Evolutionary conservation across 1,284 basidiomycete genomes (phyloP).

Genomic region (Dichomitus squalens): DNA sequence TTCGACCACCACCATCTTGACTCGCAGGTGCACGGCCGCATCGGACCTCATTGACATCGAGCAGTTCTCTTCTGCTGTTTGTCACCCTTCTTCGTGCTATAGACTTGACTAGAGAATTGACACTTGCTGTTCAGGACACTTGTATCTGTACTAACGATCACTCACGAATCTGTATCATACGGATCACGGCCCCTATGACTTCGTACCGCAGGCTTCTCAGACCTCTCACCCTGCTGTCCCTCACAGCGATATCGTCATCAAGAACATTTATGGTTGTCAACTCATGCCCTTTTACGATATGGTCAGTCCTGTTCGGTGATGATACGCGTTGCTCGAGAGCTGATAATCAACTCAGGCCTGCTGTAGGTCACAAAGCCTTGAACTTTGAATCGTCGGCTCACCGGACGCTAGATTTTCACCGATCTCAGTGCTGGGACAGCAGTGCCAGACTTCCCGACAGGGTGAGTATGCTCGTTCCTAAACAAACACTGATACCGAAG

Average conservation of each 20-base stretch:
- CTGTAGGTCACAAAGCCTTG: slow-evolving; percentile 19
- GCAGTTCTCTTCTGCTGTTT: no score
- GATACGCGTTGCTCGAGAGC: background rate
- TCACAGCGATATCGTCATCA: background rate
- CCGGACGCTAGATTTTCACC: slow-evolving; percentile 31
- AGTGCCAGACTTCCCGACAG: slow-evolving; percentile 30
- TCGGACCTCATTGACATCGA: no score
- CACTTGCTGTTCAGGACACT: background rate
- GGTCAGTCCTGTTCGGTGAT: slow-evolving; percentile 27
- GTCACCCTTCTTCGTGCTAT: no score
- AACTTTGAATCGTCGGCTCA: background rate
- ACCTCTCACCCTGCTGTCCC: background rate
- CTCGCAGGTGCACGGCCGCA: no score
- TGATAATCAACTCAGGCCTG: slow-evolving; percentile 26
- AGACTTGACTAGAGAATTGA: no score
- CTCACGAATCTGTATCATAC: no score
- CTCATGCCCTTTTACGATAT: slow-evolving; percentile 38
- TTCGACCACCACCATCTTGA: no score
- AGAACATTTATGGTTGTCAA: slow-evolving; percentile 37
- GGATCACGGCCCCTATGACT: background rate
- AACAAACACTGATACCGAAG: background rate
- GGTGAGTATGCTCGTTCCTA: slow-evolving; percentile 14
- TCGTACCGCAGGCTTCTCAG: background rate
- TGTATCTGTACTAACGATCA: no score
- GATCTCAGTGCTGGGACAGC: slow-evolving; percentile 27